A percentile compares a stretch with the other conserved stretches of the same genome.
Conservation (phyloP, 2,329 filamentous ascomycete species). For the Arthrinium puccinioides region DNA sequence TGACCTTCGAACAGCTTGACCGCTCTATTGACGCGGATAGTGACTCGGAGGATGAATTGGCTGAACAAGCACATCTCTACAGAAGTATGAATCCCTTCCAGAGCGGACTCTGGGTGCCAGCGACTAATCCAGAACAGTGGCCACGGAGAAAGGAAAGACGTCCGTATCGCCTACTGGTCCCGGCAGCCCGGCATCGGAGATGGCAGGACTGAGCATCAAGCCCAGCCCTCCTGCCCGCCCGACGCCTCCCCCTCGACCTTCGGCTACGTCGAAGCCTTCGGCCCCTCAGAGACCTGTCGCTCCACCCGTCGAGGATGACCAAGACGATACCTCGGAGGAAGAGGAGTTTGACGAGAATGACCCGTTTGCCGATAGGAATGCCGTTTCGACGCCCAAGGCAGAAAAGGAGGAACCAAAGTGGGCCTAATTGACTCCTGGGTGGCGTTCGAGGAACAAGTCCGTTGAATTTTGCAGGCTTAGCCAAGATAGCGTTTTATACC, state of each 20-base stretch:
- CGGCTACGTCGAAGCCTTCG: constrained; percentile 39
- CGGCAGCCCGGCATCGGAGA: constrained; percentile 22
- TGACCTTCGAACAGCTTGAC: constrained; percentile 92
- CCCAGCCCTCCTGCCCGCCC: constrained; percentile 30
- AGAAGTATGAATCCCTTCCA: no score
- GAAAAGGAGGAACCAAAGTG: constrained; percentile 31
- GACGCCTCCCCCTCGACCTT: constrained; percentile 39
- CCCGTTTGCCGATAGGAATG: constrained; percentile 80
- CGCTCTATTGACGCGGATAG: constrained; percentile 72
- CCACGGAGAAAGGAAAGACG: constrained; percentile 43
- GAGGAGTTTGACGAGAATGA: constrained; percentile 76
- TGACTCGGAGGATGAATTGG: constrained; percentile 61
- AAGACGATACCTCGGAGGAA: constrained; percentile 41
- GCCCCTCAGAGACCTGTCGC: constrained; percentile 39
- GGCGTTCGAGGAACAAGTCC: no score
- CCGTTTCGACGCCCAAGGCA: constrained; percentile 36
- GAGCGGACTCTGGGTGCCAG: constrained; percentile 9
- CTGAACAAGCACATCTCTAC: constrained; percentile 60
- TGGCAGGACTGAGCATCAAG: constrained; percentile 37
- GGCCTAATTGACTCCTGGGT: no score
- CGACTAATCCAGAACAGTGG: constrained; percentile 35
- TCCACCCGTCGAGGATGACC: constrained; percentile 43
- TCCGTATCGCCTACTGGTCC: constrained; percentile 34
- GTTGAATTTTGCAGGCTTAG: no score
- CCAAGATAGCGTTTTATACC: no score